Percentiles rank a stretch among this genome's conserved stretches.
Conservation (phyloP, 208 protist species). For the Acanthamoeba divionensis region DNA sequence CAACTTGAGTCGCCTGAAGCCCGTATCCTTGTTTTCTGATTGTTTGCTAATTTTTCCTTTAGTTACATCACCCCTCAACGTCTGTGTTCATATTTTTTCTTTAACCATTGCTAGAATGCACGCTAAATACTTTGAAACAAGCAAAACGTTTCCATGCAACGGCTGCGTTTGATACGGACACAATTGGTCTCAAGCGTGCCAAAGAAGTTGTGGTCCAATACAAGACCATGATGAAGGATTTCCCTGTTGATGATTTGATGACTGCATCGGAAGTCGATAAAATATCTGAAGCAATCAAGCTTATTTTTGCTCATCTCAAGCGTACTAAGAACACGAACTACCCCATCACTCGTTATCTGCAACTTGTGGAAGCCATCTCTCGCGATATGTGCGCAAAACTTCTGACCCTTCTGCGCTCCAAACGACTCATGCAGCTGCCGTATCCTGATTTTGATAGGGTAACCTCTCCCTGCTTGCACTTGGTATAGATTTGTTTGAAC, state of each 20-base stretch:
- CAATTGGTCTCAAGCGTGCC: constrained; percentile 64
- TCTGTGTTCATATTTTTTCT: neutral
- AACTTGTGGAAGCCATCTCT: constrained; percentile 70
- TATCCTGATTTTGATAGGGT: constrained; percentile 76
- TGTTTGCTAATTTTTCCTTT: neutral
- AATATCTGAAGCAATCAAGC: constrained; percentile 62
- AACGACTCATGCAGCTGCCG: constrained; percentile 63
- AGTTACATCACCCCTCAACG: neutral
- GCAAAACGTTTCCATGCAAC: constrained; percentile 76
- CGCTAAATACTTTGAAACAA: constrained; percentile 69
- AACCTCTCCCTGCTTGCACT: neutral
- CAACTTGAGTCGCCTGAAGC: constrained; percentile 69
- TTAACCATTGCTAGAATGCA: constrained; percentile 46
- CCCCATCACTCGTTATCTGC: constrained; percentile 67
- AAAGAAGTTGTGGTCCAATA: constrained; percentile 72
- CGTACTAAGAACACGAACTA: constrained; percentile 70
- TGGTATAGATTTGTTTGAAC: no score
- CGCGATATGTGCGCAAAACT: constrained; percentile 70
- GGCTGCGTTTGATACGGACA: constrained; percentile 75
- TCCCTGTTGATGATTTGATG: constrained; percentile 80
- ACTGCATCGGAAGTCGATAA: constrained; percentile 70
- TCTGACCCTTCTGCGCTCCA: constrained; percentile 60
- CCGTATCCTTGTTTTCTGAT: neutral
- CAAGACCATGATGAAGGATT: constrained; percentile 80
- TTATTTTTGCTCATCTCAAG: constrained; percentile 79